These are phyloP conservation scores for Allium fistulosum DNA, from an alignment of 106 monocot genomes.

Conservation along the genomic window DNA sequence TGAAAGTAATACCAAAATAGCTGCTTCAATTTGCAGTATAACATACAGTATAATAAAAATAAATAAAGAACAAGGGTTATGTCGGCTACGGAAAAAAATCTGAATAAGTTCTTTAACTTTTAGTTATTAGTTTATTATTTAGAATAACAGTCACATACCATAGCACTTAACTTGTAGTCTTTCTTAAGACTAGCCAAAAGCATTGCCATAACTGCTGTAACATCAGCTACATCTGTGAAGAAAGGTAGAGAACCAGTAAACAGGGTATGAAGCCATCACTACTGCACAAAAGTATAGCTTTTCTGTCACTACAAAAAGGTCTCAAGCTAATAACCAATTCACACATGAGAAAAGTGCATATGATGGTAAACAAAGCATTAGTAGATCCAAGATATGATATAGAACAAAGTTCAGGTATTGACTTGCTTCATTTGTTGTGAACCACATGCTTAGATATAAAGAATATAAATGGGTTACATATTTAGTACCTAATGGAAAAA, in stretches of 20 bases:
- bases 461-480: constrained; percentile 57
- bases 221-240: constrained; percentile 93
- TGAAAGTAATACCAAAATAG: no score
- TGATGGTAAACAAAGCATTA: constrained; percentile 59
- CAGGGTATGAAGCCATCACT: constrained; percentile 54
- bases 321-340: constrained; percentile 55
- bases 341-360: constrained; percentile 70
- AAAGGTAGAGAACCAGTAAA: constrained; percentile 97
- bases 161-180: constrained; percentile 51
- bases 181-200: constrained; percentile 67
- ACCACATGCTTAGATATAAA: constrained; percentile 64
- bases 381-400: constrained; percentile 62
- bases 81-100: no score
- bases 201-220: constrained; percentile 84
- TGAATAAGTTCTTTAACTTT: not conserved
- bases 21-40: no score
- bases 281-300: constrained; percentile 48
- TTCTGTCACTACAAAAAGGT: constrained; percentile 42
- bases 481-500: no score
- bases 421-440: constrained; percentile 20
- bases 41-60: no score
- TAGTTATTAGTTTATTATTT: not conserved
- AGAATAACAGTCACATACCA: constrained; percentile 33
- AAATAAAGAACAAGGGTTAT: no score
- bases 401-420: constrained; percentile 54